Evolutionary conservation across 1,139 yeast species (phyloP).

Genomic region (Geotrichum candidum): DNA sequence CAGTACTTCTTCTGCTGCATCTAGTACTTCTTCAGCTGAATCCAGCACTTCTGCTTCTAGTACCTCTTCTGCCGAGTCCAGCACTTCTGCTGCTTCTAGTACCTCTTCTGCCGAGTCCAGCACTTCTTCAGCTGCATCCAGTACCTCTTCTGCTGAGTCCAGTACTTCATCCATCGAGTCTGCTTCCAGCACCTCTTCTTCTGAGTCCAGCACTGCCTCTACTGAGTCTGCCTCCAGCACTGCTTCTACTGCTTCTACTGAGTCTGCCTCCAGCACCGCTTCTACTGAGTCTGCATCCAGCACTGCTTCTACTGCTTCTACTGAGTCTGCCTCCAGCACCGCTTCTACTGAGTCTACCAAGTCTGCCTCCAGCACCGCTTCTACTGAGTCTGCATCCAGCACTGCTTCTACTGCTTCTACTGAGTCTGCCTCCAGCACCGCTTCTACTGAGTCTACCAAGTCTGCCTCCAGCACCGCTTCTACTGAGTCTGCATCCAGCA

Average conservation of each 20-base stretch:
- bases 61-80: background rate
- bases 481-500: background rate
- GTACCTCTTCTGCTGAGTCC: background rate
- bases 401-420: constrained; percentile 4
- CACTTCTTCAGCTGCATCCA: background rate
- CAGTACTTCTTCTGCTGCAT: no score
- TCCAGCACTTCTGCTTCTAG: no score
- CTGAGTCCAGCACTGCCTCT: no score
- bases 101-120: background rate
- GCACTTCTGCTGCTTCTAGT: no score
- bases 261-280: no score
- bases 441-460: background rate
- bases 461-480: background rate
- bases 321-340: background rate
- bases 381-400: constrained; percentile 1
- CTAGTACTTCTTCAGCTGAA: no score
- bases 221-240: no score
- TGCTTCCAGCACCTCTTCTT: no score
- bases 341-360: background rate
- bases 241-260: no score
- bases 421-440: background rate
- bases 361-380: background rate
- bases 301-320: no score
- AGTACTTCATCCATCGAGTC: no score
- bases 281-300: no score